Evolutionary conservation across 495 filamentous ascomycete species (phyloP).

Genomic region (Achaetomiella virescens): DNA sequence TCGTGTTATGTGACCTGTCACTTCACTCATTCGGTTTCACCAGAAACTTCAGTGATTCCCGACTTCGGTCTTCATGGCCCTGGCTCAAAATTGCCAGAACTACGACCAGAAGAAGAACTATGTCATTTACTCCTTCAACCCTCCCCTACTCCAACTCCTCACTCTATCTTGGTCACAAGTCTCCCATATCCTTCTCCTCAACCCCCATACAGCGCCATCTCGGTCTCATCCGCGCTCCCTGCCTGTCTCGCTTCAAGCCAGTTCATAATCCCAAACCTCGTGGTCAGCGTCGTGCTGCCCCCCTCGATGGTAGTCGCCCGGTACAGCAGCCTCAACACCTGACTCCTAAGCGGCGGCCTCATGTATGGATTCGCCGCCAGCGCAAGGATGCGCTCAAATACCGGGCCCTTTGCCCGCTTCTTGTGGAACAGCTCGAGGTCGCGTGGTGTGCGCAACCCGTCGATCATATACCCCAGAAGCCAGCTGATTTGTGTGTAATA

Average conservation of each 20-base stretch:
- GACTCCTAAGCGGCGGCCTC: conserved; percentile 51
- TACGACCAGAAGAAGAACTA: too few species aligned
- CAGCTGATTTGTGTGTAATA: conserved; percentile 73
- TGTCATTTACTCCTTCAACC: conserved; percentile 17
- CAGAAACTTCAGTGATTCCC: too few species aligned
- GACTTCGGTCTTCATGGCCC: too few species aligned
- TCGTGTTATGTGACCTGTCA: too few species aligned
- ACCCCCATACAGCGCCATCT: conserved; percentile 48
- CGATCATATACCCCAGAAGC: conserved; percentile 70
- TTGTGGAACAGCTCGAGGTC: conserved; percentile 83
- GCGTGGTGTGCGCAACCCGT: conserved; percentile 46
- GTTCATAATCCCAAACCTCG: conserved; percentile 69
- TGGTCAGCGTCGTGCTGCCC: conserved; percentile 80
- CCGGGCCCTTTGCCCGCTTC: conserved; percentile 43
- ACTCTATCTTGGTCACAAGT: conserved; percentile 64
- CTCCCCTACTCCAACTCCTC: conserved; percentile 58
- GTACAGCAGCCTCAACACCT: conserved; percentile 68
- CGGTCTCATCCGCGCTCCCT: conserved; percentile 29
- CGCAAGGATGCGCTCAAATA: conserved; percentile 72
- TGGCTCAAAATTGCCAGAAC: too few species aligned
- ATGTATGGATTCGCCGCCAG: conserved; percentile 63
- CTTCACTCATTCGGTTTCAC: too few species aligned
- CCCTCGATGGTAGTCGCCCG: conserved; percentile 64
- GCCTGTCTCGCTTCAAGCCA: conserved; percentile 64
- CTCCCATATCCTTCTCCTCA: conserved; percentile 59